Percentiles rank a stretch among this genome's conserved stretches.
Evolutionary conservation across 768 basidiomycete species (phyloP).

Genomic region (Fibroporia radiculosa): DNA sequence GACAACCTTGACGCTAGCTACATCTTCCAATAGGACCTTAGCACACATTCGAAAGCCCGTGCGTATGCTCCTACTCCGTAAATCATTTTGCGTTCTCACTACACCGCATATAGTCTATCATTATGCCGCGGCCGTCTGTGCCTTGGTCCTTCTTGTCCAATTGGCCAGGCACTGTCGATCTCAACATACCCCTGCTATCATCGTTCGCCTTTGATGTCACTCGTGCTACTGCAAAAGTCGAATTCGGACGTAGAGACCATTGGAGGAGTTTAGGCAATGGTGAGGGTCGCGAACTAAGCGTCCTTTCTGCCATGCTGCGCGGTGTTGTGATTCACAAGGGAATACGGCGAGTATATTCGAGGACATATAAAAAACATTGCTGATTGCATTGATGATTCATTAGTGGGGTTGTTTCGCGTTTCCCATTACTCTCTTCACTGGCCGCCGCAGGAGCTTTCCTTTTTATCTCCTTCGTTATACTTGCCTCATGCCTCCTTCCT

Average conservation of each 20-base stretch:
- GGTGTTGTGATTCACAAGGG: slow-evolving; percentile 63
- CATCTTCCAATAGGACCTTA: slow-evolving; percentile 57
- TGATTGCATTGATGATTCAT: too few species aligned
- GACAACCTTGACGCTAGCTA: slow-evolving; percentile 54
- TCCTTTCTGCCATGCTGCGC: slow-evolving; percentile 51
- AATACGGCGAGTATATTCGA: slow-evolving; percentile 52
- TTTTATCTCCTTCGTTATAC: slow-evolving; percentile 23
- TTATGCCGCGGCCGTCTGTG: slow-evolving; percentile 32
- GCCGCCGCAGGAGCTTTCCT: slow-evolving; percentile 29
- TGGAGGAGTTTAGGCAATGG: slow-evolving; percentile 68
- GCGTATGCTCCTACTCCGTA: slow-evolving; percentile 28
- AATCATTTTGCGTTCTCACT: neutral
- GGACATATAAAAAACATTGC: too few species aligned
- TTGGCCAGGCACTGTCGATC: slow-evolving; percentile 31
- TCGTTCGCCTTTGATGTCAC: slow-evolving; percentile 43
- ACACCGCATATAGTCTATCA: slow-evolving; percentile 60
- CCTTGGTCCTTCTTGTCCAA: slow-evolving; percentile 31
- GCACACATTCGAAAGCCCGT: slow-evolving; percentile 57
- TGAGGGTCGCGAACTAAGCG: slow-evolving; percentile 64
- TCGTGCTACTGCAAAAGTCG: slow-evolving; percentile 48
- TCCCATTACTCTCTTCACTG: slow-evolving; percentile 51
- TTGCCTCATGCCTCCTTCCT: slow-evolving; percentile 26
- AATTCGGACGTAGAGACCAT: slow-evolving; percentile 64
- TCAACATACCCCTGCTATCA: slow-evolving; percentile 52
- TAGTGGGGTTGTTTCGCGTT: slow-evolving; percentile 65